Base-by-base conservation (phyloP, 192 early-diverging fungal genomes). In the Kickxella alabastrina region DNA sequence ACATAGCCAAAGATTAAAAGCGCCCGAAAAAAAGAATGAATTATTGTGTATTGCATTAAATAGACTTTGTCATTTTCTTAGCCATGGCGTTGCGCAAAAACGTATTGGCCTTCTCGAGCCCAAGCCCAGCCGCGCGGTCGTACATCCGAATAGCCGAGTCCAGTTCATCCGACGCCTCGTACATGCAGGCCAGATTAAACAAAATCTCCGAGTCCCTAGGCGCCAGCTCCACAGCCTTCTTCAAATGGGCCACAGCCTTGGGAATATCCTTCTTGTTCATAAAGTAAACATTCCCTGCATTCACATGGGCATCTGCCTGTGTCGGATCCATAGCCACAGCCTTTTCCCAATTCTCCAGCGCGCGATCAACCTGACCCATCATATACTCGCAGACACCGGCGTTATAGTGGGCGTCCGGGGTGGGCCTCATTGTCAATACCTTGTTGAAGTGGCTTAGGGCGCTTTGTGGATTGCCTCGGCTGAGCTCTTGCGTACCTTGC, bases 131-230 rank as follows among this genome's bases (percentile, higher is more conserved):
- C 2, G 83, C 82, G 8, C 58, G 35, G 34, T 80, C 60, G 57
- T 86, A 85, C 28, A 83, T 51, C 41, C 59, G 59, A 29, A 82
- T 76, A 0, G 88, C 88, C 39, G 63, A 49, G 9, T 83, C 79
- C 13, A 88, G 48, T 10, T 74, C 24, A 1, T 78, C 78, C 8
- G 56, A 50, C 6, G 82, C 77, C 54, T 90, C 88, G 43, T 82
- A 74, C 29, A 87, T 79, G 39, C 78, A 80, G 0, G 62, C 88
- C 42, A 82, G 69, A 40, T 86, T 86, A 49, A 77, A 87, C 26
- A 65, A 74, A 24, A 84, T 75, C 58, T 90, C 85, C 10, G 81
- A 83, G 50, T 90, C 88, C 1, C 75, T 39, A 0, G 86, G 86
- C 24, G 75, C 77, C 23, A 90, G 60, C 27, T 69, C 65, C 2